phyloP scores from a whole-genome alignment of 129 eudicot genomes.

The Tagetes patula region DNA sequence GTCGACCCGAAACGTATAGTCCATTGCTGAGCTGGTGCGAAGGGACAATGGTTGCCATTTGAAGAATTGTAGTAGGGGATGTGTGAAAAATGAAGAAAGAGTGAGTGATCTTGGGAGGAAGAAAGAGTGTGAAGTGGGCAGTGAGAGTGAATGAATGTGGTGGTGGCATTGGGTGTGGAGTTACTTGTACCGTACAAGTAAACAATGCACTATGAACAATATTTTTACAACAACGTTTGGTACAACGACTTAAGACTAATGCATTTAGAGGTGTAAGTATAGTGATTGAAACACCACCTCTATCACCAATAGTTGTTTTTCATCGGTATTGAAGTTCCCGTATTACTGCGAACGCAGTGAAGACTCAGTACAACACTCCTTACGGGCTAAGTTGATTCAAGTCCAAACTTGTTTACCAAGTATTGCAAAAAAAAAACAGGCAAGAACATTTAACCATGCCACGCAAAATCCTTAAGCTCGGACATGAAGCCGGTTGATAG shows the following conservation, averaged over 20 bases:
- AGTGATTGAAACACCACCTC: background rate
- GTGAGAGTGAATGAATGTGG: conserved; percentile 18
- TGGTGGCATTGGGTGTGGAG: background rate
- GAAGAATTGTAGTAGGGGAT: background rate
- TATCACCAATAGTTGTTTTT: no score
- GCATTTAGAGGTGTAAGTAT: background rate
- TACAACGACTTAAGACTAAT: no score
- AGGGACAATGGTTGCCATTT: conserved; percentile 65
- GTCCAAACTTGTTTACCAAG: no score
- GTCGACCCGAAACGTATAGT: conserved; percentile 89
- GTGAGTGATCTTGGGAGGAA: conserved; percentile 1
- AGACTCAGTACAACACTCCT: no score
- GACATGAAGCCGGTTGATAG: no score
- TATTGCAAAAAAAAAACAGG: no score
- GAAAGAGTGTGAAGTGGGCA: background rate
- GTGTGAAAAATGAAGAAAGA: background rate
- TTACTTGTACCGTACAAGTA: conserved; percentile 27
- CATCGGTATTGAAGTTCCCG: no score
- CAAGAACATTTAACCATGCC: no score
- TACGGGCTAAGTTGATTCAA: no score
- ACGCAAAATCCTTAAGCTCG: no score
- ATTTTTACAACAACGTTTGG: no score
- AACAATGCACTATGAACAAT: background rate
- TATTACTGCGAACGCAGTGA: no score
- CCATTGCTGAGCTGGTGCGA: conserved; percentile 98